These are phyloP conservation scores for Nitzschia sp. DNA, from an alignment of 108 stramenopile species.

Conservation along the genomic window DNA sequence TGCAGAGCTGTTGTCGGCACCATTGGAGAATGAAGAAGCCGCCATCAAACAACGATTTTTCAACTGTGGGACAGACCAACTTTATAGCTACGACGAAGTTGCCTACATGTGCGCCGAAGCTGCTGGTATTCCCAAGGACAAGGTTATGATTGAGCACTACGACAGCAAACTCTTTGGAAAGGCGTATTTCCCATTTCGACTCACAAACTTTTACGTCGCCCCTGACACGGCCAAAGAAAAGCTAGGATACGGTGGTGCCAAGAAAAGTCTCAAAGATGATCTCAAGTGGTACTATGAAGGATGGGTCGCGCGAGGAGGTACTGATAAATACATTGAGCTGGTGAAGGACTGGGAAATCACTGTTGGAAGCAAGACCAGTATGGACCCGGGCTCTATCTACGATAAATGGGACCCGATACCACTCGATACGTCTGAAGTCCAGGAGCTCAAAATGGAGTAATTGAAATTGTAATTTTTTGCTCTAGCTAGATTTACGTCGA, in stretches of 20 bases:
- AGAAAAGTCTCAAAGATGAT: conserved; percentile 60
- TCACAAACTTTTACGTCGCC: conserved; percentile 77
- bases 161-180: conserved; percentile 62
- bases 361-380: conserved; percentile 24
- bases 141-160: conserved; percentile 66
- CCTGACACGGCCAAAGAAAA: conserved; percentile 76
- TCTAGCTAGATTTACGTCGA: background rate
- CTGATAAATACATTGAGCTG: conserved; percentile 52
- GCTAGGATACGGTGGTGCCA: conserved; percentile 67
- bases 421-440: conserved; percentile 17
- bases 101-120: conserved; percentile 76
- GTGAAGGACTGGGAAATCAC: conserved; percentile 68
- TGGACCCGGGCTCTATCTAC: conserved; percentile 21
- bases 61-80: conserved; percentile 82
- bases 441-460: conserved; percentile 1
- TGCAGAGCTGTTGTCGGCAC: conserved; percentile 67
- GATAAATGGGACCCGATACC: conserved; percentile 36
- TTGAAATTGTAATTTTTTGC: too few relatives aligned
- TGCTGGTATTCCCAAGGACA: conserved; percentile 56
- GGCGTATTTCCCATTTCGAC: conserved; percentile 77
- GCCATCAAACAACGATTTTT: conserved; percentile 76
- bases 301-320: conserved; percentile 64
- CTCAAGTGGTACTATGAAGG: conserved; percentile 71
- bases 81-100: conserved; percentile 74
- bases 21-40: conserved; percentile 70